A percentile compares a stretch with the other conserved stretches of the same genome.
These are phyloP conservation scores for Aspergillus sp. DNA, from an alignment of 2,329 filamentous ascomycete genomes.

Conservation along the genomic window DNA sequence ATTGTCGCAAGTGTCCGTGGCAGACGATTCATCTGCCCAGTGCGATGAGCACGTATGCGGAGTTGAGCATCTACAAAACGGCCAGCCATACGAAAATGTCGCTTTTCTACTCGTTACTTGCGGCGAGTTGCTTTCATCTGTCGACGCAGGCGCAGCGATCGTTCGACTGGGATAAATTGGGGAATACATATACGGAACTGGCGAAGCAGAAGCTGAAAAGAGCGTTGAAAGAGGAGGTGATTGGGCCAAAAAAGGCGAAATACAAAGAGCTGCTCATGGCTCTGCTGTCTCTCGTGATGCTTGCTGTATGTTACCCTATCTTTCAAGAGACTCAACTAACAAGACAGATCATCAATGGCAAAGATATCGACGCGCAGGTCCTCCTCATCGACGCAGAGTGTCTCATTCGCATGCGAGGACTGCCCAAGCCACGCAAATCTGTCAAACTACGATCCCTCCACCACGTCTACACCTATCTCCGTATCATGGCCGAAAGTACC, in stretches of 20 bases:
- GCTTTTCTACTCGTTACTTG: conserved; percentile 14
- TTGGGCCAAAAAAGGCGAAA: conserved; percentile 12
- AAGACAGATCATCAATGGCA: conserved; percentile 2
- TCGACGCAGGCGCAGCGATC: not conserved
- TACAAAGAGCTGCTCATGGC: conserved; percentile 26
- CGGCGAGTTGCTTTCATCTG: conserved; percentile 11
- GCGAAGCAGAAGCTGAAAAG: conserved; percentile 11
- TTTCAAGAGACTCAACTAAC: not conserved
- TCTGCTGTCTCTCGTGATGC: conserved; percentile 14
- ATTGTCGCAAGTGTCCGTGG: conserved; percentile 15
- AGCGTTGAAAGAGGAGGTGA: conserved; percentile 14
- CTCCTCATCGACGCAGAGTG: conserved; percentile 26
- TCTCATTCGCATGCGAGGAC: conserved; percentile 20
- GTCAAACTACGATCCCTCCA: conserved; percentile 24
- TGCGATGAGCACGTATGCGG: conserved; percentile 12
- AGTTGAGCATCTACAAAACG: conserved; percentile 5
- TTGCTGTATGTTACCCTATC: conserved; percentile 8
- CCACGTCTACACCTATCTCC: conserved; percentile 16
- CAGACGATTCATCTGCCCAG: conserved; percentile 13
- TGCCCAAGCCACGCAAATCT: conserved; percentile 23
- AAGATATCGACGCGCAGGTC: conserved; percentile 18
- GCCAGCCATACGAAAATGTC: conserved; percentile 13
- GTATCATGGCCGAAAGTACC: not conserved
- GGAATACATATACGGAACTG: conserved; percentile 4
- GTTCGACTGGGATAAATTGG: not conserved